A percentile compares a stretch with the other conserved stretches of the same genome.
Evolutionary conservation across 352 stramenopile species (phyloP).

Genomic region (Pythium diclinum): DNA sequence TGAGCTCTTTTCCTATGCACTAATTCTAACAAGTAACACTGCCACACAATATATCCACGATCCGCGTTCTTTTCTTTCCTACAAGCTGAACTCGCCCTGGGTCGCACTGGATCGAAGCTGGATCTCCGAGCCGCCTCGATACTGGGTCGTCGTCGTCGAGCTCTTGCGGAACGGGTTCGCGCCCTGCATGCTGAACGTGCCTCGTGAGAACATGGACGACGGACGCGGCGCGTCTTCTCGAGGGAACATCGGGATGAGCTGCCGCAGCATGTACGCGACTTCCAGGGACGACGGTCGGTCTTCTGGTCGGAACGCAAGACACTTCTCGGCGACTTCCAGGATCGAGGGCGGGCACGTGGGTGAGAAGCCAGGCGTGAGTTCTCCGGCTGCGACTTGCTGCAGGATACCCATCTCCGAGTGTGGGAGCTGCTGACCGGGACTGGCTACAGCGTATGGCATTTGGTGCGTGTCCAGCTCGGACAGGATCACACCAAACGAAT

Average conservation of each 20-base stretch:
- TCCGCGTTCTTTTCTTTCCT: neutral
- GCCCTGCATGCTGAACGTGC: slow-evolving; percentile 10
- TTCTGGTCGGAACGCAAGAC: slow-evolving; percentile 23
- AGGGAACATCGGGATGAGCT: slow-evolving; percentile 23
- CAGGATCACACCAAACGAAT: slow-evolving; percentile 35
- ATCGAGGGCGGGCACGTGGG: slow-evolving; percentile 22
- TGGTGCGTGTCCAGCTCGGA: slow-evolving; percentile 27
- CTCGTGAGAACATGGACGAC: slow-evolving; percentile 18
- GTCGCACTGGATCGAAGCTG: neutral
- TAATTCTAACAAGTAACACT: neutral
- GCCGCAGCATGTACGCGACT: slow-evolving; percentile 18
- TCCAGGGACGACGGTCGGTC: slow-evolving; percentile 18
- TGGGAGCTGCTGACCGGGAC: slow-evolving; percentile 4
- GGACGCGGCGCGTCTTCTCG: slow-evolving; percentile 13
- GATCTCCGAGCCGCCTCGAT: slow-evolving; percentile 8
- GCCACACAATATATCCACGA: neutral
- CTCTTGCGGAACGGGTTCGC: slow-evolving; percentile 18
- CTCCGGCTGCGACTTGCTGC: slow-evolving; percentile 23
- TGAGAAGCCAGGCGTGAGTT: slow-evolving; percentile 26
- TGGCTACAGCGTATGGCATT: slow-evolving; percentile 13
- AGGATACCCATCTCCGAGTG: slow-evolving; percentile 21
- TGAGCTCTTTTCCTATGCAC: neutral
- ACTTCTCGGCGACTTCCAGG: slow-evolving; percentile 24
- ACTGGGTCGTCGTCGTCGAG: neutral
- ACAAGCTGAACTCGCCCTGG: slow-evolving; percentile 15